Evolutionary conservation across 768 basidiomycete genomes (phyloP).

Genomic region (Solioccasus polychromus): DNA sequence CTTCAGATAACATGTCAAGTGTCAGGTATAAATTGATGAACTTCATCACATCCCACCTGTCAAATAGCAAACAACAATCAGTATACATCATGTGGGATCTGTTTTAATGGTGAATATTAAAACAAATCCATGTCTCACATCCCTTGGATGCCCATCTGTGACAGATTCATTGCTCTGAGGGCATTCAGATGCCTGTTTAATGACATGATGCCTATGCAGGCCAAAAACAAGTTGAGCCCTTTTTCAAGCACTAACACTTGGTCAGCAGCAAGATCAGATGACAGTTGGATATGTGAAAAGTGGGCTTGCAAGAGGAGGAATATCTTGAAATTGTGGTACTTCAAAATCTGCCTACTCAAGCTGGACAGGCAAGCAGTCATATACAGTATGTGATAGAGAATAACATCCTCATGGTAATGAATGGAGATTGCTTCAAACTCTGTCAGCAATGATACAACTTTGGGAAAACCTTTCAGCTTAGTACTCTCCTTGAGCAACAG

Average conservation of each 20-base stretch:
- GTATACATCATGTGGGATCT: not conserved
- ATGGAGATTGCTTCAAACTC: slow-evolving; percentile 96
- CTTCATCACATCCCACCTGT: slow-evolving; percentile 88
- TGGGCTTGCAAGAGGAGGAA: slow-evolving; percentile 96
- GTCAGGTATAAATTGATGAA: slow-evolving; percentile 98
- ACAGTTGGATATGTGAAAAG: slow-evolving; percentile 89
- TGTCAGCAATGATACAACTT: slow-evolving; percentile 94
- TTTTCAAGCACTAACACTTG: slow-evolving; percentile 86
- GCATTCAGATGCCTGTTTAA: slow-evolving; percentile 95
- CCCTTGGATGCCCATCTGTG: slow-evolving; percentile 98
- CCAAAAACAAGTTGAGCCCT: slow-evolving; percentile 85
- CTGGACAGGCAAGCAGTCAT: slow-evolving; percentile 96
- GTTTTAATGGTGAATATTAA: slow-evolving; percentile 56
- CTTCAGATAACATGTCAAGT: slow-evolving; percentile 84
- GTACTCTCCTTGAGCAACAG: slow-evolving; percentile 94
- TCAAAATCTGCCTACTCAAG: slow-evolving; percentile 81
- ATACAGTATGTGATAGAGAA: slow-evolving; percentile 87
- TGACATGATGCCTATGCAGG: slow-evolving; percentile 97
- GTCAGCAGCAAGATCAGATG: slow-evolving; percentile 91
- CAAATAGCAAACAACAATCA: too few relatives aligned
- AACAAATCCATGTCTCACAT: slow-evolving; percentile 98
- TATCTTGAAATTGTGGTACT: slow-evolving; percentile 95
- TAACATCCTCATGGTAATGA: slow-evolving; percentile 83
- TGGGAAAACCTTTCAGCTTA: slow-evolving; percentile 93
- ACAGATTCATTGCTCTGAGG: slow-evolving; percentile 94